Percentiles rank a stretch among this genome's conserved stretches.
phyloP scores from a whole-genome alignment of 371 early-diverging fungal species.

The Apophysomyces ossiformis region DNA sequence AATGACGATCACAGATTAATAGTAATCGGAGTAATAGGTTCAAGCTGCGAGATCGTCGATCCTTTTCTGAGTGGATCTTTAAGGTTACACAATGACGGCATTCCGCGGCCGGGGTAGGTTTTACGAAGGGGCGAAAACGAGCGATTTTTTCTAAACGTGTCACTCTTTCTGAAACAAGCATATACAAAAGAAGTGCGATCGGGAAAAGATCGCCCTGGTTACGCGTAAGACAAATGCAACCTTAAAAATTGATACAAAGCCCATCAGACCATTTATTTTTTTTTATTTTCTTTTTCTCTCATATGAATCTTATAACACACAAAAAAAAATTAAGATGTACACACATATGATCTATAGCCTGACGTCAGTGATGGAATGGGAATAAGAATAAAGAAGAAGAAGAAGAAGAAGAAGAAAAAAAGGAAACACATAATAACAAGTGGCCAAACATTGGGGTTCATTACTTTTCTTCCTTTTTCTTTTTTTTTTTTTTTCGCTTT shows the following conservation, averaged over 20 bases:
- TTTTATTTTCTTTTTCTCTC: background rate
- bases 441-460: too few relatives aligned
- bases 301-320: background rate
- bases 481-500: background rate
- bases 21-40: conserved; percentile 4
- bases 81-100: conserved; percentile 4
- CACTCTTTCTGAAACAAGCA: conserved; percentile 2
- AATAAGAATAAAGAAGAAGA: background rate
- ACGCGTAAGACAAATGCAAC: conserved; percentile 7
- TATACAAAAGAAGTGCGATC: conserved; percentile 5
- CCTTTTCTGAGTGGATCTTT: conserved; percentile 3
- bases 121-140: conserved; percentile 8
- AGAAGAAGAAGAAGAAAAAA: background rate
- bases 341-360: conserved; percentile 5
- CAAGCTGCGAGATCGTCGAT: conserved; percentile 8
- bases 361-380: background rate
- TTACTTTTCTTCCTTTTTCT: background rate
- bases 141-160: conserved; percentile 12
- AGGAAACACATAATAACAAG: background rate
- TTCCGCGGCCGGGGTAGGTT: conserved; percentile 1
- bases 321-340: background rate
- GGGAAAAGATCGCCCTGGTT: conserved; percentile 7
- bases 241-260: conserved; percentile 1
- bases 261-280: background rate
- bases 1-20: conserved; percentile 8